These are phyloP conservation scores for Cornus florida DNA, from an alignment of 148 eudicot species.

Conservation along the genomic window DNA sequence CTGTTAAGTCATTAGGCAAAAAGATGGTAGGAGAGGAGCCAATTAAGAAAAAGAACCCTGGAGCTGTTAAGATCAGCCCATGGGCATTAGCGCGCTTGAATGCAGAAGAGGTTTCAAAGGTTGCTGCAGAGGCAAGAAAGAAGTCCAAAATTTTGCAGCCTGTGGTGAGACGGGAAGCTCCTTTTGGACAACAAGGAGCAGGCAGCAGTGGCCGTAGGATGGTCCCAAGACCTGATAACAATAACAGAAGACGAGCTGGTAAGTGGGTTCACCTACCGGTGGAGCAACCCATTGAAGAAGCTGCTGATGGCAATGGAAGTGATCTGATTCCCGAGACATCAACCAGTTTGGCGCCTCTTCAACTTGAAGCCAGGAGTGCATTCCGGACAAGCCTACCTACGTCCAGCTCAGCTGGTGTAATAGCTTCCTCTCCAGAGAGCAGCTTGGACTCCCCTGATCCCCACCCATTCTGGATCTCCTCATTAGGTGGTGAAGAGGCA, in stretches of 20 bases:
- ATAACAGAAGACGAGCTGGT: constrained; percentile 53
- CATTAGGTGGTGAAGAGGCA: constrained; percentile 68
- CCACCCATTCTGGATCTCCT: constrained; percentile 64
- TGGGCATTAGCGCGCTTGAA: constrained; percentile 94
- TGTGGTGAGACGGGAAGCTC: constrained; percentile 44
- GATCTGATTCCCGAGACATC: constrained; percentile 36
- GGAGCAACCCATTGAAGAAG: constrained; percentile 42
- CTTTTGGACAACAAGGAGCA: constrained; percentile 32
- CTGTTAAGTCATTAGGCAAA: constrained; percentile 88
- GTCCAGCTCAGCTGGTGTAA: constrained; percentile 41
- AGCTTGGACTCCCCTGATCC: constrained; percentile 85
- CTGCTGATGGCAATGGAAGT: constrained; percentile 18
- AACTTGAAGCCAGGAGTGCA: constrained; percentile 68
- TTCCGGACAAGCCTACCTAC: constrained; percentile 52
- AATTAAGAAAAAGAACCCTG: constrained; percentile 71
- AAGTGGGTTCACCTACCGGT: constrained; percentile 62
- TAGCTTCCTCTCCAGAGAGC: constrained; percentile 87
- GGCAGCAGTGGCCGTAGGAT: constrained; percentile 57
- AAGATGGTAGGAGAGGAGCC: constrained; percentile 55
- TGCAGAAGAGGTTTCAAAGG: constrained; percentile 88
- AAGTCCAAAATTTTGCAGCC: constrained; percentile 91
- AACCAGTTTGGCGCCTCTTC: constrained; percentile 64
- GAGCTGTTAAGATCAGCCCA: constrained; percentile 91
- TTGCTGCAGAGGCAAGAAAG: constrained; percentile 93
- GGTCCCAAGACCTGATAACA: constrained; percentile 45